Evolutionary conservation across 2,329 filamentous ascomycete genomes (phyloP).

Genomic region (Neofusicoccum umdonicola): DNA sequence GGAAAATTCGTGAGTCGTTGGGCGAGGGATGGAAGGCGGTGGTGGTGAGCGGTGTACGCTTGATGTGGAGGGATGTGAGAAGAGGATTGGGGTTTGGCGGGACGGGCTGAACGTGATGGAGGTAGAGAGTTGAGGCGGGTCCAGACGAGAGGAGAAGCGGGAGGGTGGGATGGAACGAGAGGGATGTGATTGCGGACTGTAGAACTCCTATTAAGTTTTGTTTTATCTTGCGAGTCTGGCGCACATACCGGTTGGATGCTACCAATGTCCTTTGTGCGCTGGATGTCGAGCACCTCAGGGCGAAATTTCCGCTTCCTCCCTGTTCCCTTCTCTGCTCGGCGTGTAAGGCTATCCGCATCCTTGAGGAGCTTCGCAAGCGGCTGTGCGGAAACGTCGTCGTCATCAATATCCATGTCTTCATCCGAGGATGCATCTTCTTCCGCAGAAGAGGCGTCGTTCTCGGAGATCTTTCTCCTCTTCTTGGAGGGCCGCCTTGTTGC

Average conservation of each 20-base stretch:
- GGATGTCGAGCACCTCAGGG: conserved; percentile 86
- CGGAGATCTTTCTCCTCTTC: conserved; percentile 48
- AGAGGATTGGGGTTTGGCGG: conserved; percentile 80
- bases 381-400: conserved; percentile 59
- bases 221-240: neutral
- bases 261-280: conserved; percentile 81
- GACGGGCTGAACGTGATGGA: conserved; percentile 82
- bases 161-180: conserved; percentile 86
- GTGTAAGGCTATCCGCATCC: conserved; percentile 66
- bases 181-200: conserved; percentile 71
- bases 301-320: conserved; percentile 69
- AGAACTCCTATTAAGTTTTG: conserved; percentile 21
- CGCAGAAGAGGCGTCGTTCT: conserved; percentile 40
- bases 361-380: conserved; percentile 80
- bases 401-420: conserved; percentile 54
- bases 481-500: conserved; percentile 37
- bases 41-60: conserved; percentile 77
- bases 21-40: conserved; percentile 72
- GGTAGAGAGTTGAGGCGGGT: conserved; percentile 76
- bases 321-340: conserved; percentile 45
- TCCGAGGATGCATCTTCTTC: conserved; percentile 54
- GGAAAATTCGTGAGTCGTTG: conserved; percentile 74
- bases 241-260: conserved; percentile 64
- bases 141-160: conserved; percentile 89
- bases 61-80: conserved; percentile 84